Conservation (phyloP, 2,329 filamentous ascomycete species). For the Trichothecium roseum region DNA sequence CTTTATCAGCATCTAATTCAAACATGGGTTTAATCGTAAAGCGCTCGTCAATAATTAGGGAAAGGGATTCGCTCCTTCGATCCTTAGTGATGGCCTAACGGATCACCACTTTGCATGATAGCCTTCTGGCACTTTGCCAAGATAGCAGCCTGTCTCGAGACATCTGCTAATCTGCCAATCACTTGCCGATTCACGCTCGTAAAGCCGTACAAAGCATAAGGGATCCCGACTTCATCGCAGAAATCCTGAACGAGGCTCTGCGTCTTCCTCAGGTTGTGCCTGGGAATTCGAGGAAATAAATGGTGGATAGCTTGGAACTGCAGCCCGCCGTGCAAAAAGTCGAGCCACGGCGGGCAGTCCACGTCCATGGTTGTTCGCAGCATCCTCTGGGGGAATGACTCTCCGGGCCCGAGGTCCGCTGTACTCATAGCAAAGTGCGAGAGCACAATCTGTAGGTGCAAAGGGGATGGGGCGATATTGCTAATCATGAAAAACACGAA, state of each 20-base stretch:
- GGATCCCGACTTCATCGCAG: constrained; percentile 65
- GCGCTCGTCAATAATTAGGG: too few species aligned
- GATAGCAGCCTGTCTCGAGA: constrained; percentile 65
- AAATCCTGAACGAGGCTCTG: constrained; percentile 67
- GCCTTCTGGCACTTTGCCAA: constrained; percentile 57
- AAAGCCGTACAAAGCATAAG: constrained; percentile 73
- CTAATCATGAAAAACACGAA: constrained; percentile 69
- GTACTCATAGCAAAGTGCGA: constrained; percentile 94
- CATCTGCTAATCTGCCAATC: constrained; percentile 60
- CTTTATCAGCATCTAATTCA: too few species aligned
- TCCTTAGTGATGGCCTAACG: too few species aligned
- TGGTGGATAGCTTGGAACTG: constrained; percentile 80
- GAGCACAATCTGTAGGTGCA: constrained; percentile 84
- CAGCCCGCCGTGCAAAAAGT: constrained; percentile 72
- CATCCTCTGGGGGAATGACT: constrained; percentile 79
- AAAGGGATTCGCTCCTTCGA: too few species aligned
- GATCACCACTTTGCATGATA: constrained; percentile 9
- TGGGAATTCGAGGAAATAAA: constrained; percentile 64
- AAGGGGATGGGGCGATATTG: constrained; percentile 68
- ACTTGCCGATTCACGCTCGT: constrained; percentile 69
- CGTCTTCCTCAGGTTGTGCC: constrained; percentile 63
- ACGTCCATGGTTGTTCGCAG: constrained; percentile 81
- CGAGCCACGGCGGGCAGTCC: constrained; percentile 70
- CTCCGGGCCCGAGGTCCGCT: constrained; percentile 62
- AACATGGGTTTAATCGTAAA: too few species aligned